These are phyloP conservation scores for Rutstroemia sp. DNA, from an alignment of 2,329 filamentous ascomycete genomes.

Conservation along the genomic window DNA sequence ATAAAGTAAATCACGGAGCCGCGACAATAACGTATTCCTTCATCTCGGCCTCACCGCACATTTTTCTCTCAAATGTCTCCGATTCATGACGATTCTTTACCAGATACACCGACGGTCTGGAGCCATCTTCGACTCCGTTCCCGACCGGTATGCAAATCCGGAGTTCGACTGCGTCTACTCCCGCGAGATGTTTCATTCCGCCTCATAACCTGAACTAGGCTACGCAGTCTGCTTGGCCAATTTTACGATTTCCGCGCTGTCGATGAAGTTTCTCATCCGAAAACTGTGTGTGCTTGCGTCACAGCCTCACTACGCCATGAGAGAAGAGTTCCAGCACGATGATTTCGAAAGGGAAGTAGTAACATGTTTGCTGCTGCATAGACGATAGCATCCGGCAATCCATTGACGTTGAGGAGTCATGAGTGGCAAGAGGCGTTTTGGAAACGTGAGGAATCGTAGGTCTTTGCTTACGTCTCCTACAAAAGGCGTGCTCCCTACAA, in stretches of 20 bases:
- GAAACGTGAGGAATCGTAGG: slow-evolving; percentile 15
- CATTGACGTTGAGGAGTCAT: not conserved
- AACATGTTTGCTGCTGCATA: not conserved
- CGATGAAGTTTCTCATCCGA: not conserved
- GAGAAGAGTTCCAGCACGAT: not conserved
- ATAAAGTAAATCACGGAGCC: not conserved
- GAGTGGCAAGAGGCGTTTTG: not conserved
- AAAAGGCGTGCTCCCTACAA: not conserved
- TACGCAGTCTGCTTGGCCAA: not conserved
- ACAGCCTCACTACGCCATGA: not conserved
- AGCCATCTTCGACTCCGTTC: not conserved
- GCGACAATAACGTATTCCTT: not conserved
- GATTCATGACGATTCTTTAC: not conserved
- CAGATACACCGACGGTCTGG: not conserved
- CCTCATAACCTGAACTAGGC: not conserved
- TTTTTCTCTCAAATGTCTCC: not conserved
- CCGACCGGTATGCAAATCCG: not conserved
- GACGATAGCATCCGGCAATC: not conserved
- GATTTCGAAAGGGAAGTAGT: not conserved
- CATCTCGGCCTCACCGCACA: not conserved
- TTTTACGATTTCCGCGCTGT: not conserved
- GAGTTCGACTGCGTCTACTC: not conserved
- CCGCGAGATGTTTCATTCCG: not conserved
- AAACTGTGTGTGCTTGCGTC: not conserved
- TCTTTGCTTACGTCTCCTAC: slow-evolving; percentile 25